phyloP scores from a whole-genome alignment of 2,329 filamentous ascomycete species.

The Fusarium fujikuroi region DNA sequence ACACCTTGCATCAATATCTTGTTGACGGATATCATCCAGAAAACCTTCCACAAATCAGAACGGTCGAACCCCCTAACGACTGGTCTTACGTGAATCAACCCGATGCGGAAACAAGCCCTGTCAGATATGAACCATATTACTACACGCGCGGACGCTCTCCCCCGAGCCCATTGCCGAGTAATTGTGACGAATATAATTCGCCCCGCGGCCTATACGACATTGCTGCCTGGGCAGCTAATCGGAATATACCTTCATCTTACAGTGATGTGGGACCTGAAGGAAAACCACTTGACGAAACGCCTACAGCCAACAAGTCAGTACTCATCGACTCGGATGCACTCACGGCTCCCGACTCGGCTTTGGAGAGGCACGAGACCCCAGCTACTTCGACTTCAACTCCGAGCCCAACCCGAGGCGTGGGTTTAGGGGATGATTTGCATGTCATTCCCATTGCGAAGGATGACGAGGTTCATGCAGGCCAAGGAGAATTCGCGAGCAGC shows the following conservation, averaged over 20 bases:
- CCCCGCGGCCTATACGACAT: conserved; percentile 43
- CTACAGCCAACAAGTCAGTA: conserved; percentile 28
- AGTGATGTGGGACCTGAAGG: conserved; percentile 48
- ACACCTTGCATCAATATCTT: conserved; percentile 53
- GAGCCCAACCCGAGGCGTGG: conserved; percentile 14
- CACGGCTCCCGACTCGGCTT: conserved; percentile 10
- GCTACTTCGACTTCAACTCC: conserved; percentile 30
- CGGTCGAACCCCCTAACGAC: conserved; percentile 55
- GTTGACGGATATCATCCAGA: conserved; percentile 50
- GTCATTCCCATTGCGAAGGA: background rate
- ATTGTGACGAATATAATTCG: conserved; percentile 52
- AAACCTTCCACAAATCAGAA: conserved; percentile 51
- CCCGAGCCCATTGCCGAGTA: conserved; percentile 61
- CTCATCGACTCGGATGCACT: conserved; percentile 24
- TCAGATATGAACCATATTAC: conserved; percentile 57
- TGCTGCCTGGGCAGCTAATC: conserved; percentile 53
- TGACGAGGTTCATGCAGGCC: background rate
- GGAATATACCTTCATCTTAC: conserved; percentile 53
- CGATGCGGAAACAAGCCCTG: conserved; percentile 50
- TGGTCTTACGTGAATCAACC: conserved; percentile 57
- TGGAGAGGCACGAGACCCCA: conserved; percentile 30
- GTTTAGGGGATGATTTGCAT: background rate
- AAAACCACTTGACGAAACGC: conserved; percentile 35
- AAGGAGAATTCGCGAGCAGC: background rate
- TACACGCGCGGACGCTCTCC: conserved; percentile 64